Conservation (phyloP, 768 basidiomycete genomes). For the Calocybe indica region DNA sequence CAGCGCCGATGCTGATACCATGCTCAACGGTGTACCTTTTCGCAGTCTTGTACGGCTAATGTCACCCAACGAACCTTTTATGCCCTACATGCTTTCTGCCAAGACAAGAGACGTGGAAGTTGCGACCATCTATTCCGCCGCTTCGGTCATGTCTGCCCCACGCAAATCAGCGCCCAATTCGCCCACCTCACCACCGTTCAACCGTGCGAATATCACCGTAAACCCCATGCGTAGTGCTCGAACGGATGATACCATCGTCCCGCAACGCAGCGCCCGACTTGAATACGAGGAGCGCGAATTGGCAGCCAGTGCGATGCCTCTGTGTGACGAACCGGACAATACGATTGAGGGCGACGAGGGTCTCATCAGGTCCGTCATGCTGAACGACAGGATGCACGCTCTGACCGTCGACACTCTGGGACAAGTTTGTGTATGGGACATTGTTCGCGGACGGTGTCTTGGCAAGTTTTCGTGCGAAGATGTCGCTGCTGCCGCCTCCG, state of each 20-base stretch:
- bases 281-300: constrained; percentile 73
- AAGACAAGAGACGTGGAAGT: constrained; percentile 68
- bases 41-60: constrained; percentile 63
- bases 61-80: constrained; percentile 60
- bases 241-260: constrained; percentile 30
- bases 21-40: constrained; percentile 61
- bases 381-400: constrained; percentile 88
- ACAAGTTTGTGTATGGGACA: constrained; percentile 90
- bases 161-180: constrained; percentile 25
- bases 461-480: constrained; percentile 67
- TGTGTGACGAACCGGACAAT: constrained; percentile 53
- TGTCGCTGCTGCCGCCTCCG: constrained; percentile 39
- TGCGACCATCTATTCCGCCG: constrained; percentile 83
- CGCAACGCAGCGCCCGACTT: constrained; percentile 33
- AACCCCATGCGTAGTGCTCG: constrained; percentile 27
- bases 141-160: constrained; percentile 69
- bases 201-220: constrained; percentile 7
- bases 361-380: constrained; percentile 71
- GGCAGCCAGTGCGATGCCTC: constrained; percentile 67
- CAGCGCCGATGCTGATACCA: constrained; percentile 22
- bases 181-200: constrained; percentile 28
- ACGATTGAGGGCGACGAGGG: constrained; percentile 74
- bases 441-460: constrained; percentile 69
- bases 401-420: constrained; percentile 87
- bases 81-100: constrained; percentile 26